Base-by-base conservation (phyloP, 2,329 filamentous ascomycete genomes). In the Colletotrichum shisoi region DNA sequence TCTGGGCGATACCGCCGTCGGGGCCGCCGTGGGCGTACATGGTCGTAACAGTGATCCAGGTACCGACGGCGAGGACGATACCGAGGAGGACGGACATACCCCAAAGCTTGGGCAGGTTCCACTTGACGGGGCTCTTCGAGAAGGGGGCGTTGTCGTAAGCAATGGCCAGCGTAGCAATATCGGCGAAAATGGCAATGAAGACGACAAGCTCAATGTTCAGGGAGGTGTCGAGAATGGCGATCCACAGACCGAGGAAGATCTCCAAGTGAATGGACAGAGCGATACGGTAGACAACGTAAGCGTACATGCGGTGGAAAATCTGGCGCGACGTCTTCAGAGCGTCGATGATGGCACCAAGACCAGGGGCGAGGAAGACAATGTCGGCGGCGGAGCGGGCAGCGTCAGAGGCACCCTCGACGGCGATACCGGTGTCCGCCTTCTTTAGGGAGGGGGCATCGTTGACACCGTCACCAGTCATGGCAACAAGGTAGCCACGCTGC, bases 291-390 rank as follows among this genome's bases (percentile, higher is more conserved):
- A 96, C 91, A 72, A 97, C 92, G 83, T 96, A 97, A 68, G 93
- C 91, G 82, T 96, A 95, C 93, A 97, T 96, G 75, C 93, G 92
- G 83, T 96, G 93, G 85, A 96, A 96, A 79, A 97, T 96, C 79
- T 96, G 93, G 75, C 93, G 91, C 39, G 92, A 94, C 72, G 91
- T 96, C 84, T 96, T 96, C 73, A 96, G 86, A 69, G 93, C 92
- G 78, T 96, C 92, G 74, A 96, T 96, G 79, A 96, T 96, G 70
- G 93, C 91, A 79, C 92, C 93, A 70, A 96, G 89, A 84, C 93
- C 93, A 62, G 93, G 92, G 73, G 91, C 92, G 77, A 96, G 87
- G 86, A 96, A 96, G 73, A 97, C 93, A 74, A 96, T 96, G 81
- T 97, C 93, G 75, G 93, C 92, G 72, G 93, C 93, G 67, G 93